A percentile compares a stretch with the other conserved stretches of the same genome.
Evolutionary conservation across 768 basidiomycete genomes (phyloP).

Genomic region (Mycena filopes): DNA sequence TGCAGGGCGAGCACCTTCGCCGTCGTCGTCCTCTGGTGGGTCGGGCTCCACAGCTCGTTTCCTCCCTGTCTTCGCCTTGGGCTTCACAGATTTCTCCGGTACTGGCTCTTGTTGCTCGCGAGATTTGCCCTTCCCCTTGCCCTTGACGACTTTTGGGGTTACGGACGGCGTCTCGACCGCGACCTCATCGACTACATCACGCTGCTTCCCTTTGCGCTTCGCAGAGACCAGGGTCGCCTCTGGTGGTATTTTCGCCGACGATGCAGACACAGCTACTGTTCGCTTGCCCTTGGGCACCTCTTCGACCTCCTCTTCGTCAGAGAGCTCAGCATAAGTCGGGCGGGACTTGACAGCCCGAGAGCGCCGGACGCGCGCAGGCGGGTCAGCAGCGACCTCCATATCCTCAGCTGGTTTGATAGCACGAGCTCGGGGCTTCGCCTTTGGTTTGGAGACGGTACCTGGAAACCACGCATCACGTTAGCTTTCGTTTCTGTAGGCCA

Average conservation of each 20-base stretch:
- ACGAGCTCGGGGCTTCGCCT: slow-evolving; percentile 11
- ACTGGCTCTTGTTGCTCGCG: neutral
- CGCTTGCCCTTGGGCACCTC: neutral
- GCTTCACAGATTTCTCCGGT: slow-evolving; percentile 6
- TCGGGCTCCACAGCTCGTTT: slow-evolving; percentile 1
- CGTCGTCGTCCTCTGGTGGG: neutral
- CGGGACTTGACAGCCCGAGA: slow-evolving; percentile 20
- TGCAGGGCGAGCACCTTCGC: neutral
- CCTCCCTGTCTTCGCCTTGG: slow-evolving; percentile 12
- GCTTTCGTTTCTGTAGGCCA: neutral
- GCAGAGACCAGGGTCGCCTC: neutral
- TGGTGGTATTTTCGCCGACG: neutral
- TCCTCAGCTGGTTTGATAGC: neutral
- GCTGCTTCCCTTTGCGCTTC: slow-evolving; percentile 13
- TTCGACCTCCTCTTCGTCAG: slow-evolving; percentile 23
- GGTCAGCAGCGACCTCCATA: neutral
- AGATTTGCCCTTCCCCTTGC: slow-evolving; percentile 2
- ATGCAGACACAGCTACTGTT: no score
- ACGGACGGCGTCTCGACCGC: neutral
- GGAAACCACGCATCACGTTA: neutral
- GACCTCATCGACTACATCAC: neutral
- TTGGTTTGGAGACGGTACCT: slow-evolving; percentile 1
- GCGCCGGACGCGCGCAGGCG: slow-evolving; percentile 8
- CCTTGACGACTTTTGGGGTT: neutral
- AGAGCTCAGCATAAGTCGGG: slow-evolving; percentile 24